Percentiles rank a stretch among this genome's conserved stretches.
These are phyloP conservation scores for Aegilops speltoides DNA, from an alignment of 176 grass and related monocot species.

Conservation along the genomic window DNA sequence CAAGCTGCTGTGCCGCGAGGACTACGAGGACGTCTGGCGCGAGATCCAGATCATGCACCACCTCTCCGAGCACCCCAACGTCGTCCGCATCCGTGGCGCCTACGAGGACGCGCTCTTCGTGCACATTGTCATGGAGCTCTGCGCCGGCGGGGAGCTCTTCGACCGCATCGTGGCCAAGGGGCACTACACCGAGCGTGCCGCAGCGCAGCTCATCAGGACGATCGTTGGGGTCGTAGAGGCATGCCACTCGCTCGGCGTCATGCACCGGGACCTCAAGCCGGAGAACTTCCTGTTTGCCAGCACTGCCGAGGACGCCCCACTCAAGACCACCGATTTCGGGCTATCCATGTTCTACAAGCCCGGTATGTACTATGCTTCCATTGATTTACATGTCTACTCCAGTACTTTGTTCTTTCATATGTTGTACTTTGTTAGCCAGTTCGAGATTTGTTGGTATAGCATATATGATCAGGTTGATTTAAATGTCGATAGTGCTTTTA, in stretches of 20 bases:
- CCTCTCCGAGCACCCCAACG: constrained; percentile 84
- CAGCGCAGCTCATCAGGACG: constrained; percentile 76
- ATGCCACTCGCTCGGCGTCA: constrained; percentile 95
- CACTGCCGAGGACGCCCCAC: constrained; percentile 66
- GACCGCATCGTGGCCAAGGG: constrained; percentile 96
- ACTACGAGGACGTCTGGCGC: constrained; percentile 87
- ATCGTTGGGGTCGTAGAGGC: constrained; percentile 88
- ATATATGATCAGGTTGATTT: neutral
- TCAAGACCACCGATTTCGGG: constrained; percentile 97
- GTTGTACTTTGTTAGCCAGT: neutral
- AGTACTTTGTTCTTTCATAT: neutral
- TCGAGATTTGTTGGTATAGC: neutral
- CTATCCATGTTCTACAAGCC: constrained; percentile 97
- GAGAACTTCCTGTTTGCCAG: constrained; percentile 93
- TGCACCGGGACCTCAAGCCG: constrained; percentile 96
- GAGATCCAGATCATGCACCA: constrained; percentile 99
- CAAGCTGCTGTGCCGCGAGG: constrained; percentile 91
- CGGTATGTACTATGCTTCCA: constrained; percentile 35
- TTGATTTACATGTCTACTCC: constrained; percentile 7
- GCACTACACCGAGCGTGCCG: constrained; percentile 79
- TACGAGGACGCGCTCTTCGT: constrained; percentile 96
- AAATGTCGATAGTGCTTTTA: neutral
- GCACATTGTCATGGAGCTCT: constrained; percentile 98
- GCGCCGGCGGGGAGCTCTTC: constrained; percentile 89
- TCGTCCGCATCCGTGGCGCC: constrained; percentile 80